Evolutionary conservation across 2,329 filamentous ascomycete genomes (phyloP).

Genomic region (Penicillium sp.): DNA sequence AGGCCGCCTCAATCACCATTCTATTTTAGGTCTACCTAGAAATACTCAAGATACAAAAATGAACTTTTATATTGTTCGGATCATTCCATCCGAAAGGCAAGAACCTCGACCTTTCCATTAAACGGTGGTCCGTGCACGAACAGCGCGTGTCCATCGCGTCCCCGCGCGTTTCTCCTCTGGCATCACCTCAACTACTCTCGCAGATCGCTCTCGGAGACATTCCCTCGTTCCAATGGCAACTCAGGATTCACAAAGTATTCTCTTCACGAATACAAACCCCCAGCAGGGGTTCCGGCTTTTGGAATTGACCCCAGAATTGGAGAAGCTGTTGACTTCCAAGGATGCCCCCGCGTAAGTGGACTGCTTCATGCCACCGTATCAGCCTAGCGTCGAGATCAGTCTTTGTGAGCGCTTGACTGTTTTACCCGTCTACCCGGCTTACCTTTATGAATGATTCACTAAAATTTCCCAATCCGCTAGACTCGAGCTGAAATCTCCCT

Average conservation of each 20-base stretch:
- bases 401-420: not conserved
- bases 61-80: not conserved
- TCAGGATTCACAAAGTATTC: constrained; percentile 44
- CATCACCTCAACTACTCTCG: constrained; percentile 13
- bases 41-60: not conserved
- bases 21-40: not conserved
- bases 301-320: constrained; percentile 65
- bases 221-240: constrained; percentile 43
- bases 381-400: not conserved
- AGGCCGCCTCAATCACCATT: not conserved
- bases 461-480: constrained; percentile 29
- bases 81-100: not conserved
- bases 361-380: not conserved
- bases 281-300: constrained; percentile 64
- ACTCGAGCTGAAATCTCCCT: constrained; percentile 52
- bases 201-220: constrained; percentile 2
- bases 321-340: constrained; percentile 59
- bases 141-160: constrained; percentile 30
- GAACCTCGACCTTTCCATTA: constrained; percentile 28
- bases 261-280: constrained; percentile 49
- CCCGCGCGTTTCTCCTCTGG: constrained; percentile 12
- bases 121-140: constrained; percentile 44
- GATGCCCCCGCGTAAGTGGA: constrained; percentile 45
- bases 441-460: not conserved
- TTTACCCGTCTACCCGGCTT: not conserved